Conservation (phyloP, 108 stramenopile species). For the Fragilariopsis cylindrus region DNA sequence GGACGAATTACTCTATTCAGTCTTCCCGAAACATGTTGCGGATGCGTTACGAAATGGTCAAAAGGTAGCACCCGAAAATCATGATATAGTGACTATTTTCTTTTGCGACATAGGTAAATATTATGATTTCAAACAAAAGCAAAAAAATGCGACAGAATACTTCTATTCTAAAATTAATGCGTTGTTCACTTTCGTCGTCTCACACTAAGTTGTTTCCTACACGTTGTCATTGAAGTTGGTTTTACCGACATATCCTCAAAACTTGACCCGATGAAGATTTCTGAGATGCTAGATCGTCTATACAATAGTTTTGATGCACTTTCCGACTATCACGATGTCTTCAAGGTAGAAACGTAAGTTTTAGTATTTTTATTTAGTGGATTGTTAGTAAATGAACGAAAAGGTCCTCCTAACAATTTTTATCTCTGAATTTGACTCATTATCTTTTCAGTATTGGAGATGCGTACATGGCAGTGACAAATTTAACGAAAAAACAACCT, state of each 20-base stretch:
- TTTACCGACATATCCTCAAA: conserved; percentile 61
- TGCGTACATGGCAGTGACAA: conserved; percentile 66
- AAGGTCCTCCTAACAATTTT: background rate
- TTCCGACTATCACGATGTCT: conserved; percentile 63
- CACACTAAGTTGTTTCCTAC: too few relatives aligned
- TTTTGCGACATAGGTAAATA: conserved; percentile 53
- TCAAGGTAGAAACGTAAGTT: conserved; percentile 74
- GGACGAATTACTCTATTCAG: conserved; percentile 36
- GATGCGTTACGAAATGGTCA: conserved; percentile 47
- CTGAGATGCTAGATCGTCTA: conserved; percentile 66
- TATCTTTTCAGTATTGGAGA: conserved; percentile 45
- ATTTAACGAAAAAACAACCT: conserved; percentile 62
- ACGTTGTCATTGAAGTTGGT: conserved; percentile 30
- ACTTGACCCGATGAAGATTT: conserved; percentile 55
- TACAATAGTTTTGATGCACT: conserved; percentile 68
- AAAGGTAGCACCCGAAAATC: conserved; percentile 53
- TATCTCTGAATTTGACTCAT: conserved; percentile 16
- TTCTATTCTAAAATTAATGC: too few relatives aligned
- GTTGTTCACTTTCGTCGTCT: too few relatives aligned
- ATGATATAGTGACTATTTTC: conserved; percentile 57
- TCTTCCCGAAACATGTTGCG: conserved; percentile 50
- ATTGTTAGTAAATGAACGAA: background rate
- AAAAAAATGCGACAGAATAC: too few relatives aligned
- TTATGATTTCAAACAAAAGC: too few relatives aligned
- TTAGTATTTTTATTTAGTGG: background rate